phyloP scores from a whole-genome alignment of 1,139 yeast genomes.

The Eremothecium sinecaudum region DNA sequence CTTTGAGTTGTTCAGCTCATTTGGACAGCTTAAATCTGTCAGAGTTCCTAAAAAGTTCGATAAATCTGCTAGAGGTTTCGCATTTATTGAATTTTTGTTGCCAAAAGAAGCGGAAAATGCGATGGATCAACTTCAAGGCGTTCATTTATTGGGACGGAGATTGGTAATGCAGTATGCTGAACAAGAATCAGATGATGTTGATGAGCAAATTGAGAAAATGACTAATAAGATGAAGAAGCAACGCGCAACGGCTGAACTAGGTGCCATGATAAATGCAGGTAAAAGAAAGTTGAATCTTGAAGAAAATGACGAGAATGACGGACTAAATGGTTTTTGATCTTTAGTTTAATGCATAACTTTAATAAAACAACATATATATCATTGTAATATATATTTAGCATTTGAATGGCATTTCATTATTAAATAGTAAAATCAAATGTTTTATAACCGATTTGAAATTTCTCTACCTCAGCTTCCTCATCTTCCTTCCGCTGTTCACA shows the following conservation, averaged over 20 bases:
- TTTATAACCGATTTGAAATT: constrained; percentile 43
- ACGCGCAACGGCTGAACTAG: constrained; percentile 65
- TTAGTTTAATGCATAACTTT: too few species aligned
- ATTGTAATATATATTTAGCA: constrained; percentile 2
- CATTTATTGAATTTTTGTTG: constrained; percentile 84
- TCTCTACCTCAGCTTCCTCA: constrained; percentile 54
- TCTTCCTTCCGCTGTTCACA: constrained; percentile 51
- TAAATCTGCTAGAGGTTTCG: constrained; percentile 93
- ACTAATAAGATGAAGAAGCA: constrained; percentile 77
- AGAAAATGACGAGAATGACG: constrained; percentile 36
- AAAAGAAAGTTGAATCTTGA: constrained; percentile 67
- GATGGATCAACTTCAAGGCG: constrained; percentile 91
- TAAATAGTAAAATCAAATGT: constrained; percentile 35
- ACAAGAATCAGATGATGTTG: constrained; percentile 71
- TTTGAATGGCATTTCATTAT: neutral
- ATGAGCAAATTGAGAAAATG: constrained; percentile 84
- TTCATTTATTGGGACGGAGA: constrained; percentile 92
- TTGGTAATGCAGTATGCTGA: constrained; percentile 93
- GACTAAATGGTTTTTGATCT: constrained; percentile 12
- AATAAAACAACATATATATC: neutral
- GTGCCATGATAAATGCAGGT: constrained; percentile 57
- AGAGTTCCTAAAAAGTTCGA: constrained; percentile 95
- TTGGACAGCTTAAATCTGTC: constrained; percentile 89
- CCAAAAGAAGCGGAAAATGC: constrained; percentile 92
- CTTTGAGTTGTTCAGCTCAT: constrained; percentile 80